Base-by-base conservation (phyloP, 129 eudicot genomes). In the Deinandra increscens region DNA sequence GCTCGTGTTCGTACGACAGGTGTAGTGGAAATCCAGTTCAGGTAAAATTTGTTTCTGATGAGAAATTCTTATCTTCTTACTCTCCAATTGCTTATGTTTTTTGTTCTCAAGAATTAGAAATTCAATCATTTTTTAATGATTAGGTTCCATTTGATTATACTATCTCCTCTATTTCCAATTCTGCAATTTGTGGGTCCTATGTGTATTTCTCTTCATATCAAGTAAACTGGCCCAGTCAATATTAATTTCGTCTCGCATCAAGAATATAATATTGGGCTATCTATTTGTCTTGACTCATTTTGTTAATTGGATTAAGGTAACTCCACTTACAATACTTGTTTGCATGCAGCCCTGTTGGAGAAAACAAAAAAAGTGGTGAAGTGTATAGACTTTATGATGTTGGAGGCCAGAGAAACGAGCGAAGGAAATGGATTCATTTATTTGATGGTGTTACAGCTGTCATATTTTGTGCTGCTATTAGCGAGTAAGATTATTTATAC, bases 361-460 rank as follows among this genome's bases (percentile, higher is more conserved):
- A 93, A 80, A 89, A 89, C 82, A 93, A 93, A 72, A 93, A 87
- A 76, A 93, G 97, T 72, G 98, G 98, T 12, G 98, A 93, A 77
- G 97, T 93, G 50, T 93, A 93, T 81, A 81, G 95, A 76, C 90
- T 93, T 46, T 93, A 84, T 71, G 98, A 93, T 83, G 98, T 93
- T 78, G 98, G 98, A 75, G 98, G 97, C 51, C 98, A 93, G 84
- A 85, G 91, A 84, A 93, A 93, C 70, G 98, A 93, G 82, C 80
- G 98, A 81, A 89, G 97, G 80, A 93, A 93, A 75, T 93, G 97
- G 98, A 93, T 93, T 79, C 98, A 93, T 89, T 79, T 93, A 69
- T 93, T 93, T 81, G 98, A 93, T 66, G 98, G 98, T 64, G 98
- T 93, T 36, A 84, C 96, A 33, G 95, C 97, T 66, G 95, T 93